phyloP scores from a whole-genome alignment of 1,139 yeast species.

The Candida labiduridarum region DNA sequence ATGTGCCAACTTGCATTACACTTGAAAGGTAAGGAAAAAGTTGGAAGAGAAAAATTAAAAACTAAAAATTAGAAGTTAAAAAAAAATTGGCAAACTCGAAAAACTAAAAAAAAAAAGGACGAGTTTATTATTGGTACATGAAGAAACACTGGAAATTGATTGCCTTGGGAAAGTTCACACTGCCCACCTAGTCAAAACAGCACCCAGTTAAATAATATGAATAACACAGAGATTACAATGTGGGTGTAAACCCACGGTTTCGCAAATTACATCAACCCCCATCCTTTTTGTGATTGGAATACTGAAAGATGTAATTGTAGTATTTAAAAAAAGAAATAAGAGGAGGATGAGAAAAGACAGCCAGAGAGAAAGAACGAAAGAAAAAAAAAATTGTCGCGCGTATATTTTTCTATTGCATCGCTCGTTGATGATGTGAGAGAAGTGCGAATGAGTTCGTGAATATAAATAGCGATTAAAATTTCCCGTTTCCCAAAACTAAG shows the following conservation, averaged over 20 bases:
- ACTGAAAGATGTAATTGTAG: not conserved
- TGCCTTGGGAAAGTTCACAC: not conserved
- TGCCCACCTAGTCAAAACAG: not conserved
- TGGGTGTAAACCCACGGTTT: too few species aligned
- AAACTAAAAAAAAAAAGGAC: not conserved
- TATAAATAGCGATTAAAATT: conserved; percentile 8
- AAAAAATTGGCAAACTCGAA: not conserved
- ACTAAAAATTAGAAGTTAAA: not conserved
- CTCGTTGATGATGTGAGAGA: not conserved
- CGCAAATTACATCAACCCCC: too few species aligned
- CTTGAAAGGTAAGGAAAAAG: too few species aligned
- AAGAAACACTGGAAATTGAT: not conserved
- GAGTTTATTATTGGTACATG: conserved; percentile 1
- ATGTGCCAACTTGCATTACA: too few species aligned
- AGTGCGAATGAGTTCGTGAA: not conserved
- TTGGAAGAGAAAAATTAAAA: too few species aligned
- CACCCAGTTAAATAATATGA: too few species aligned
- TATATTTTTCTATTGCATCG: not conserved
- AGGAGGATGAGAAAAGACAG: not conserved
- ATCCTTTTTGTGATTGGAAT: too few species aligned
- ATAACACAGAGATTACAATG: too few species aligned
- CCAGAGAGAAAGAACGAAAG: not conserved
- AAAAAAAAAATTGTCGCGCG: conserved; percentile 2
- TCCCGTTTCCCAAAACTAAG: conserved; percentile 2
- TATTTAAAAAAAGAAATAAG: not conserved